Evolutionary conservation across 75 land plant species (phyloP).

Genomic region (Isoetes taiwanensis): DNA sequence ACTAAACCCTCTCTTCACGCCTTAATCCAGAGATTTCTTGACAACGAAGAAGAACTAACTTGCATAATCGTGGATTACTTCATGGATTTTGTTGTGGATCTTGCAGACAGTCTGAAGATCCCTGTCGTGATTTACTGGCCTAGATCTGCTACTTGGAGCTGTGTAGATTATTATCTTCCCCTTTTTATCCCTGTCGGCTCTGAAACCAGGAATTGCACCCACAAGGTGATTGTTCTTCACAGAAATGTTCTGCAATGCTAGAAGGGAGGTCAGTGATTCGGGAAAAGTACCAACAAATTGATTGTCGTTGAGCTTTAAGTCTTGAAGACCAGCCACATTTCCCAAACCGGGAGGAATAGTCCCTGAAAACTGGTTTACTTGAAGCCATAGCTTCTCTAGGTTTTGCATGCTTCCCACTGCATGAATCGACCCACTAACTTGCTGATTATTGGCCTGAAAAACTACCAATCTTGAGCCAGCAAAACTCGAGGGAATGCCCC

Average conservation of each 20-base stretch:
- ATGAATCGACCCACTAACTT: too few species aligned
- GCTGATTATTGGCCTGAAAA: conserved; percentile 65
- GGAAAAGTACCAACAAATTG: conserved; percentile 55
- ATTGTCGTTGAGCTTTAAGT: conserved; percentile 52
- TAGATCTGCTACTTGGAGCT: too few species aligned
- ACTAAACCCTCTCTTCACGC: too few species aligned
- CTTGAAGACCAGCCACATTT: conserved; percentile 24
- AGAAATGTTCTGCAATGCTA: conserved; percentile 24
- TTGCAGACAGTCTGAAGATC: too few species aligned
- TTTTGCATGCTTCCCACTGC: conserved; percentile 28
- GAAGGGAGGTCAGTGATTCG: too few species aligned
- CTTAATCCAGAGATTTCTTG: too few species aligned
- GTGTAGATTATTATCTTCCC: too few species aligned
- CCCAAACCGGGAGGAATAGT: conserved; percentile 47
- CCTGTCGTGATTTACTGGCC: too few species aligned
- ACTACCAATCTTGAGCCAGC: conserved; percentile 15
- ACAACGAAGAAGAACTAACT: too few species aligned
- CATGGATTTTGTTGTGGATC: too few species aligned
- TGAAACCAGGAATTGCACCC: conserved; percentile 48
- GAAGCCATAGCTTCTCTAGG: conserved; percentile 47
- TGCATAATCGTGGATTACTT: too few species aligned
- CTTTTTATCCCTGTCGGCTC: too few species aligned
- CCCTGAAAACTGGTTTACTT: conserved; percentile 54
- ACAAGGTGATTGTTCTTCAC: conserved; percentile 45
- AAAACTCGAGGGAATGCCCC: conserved; percentile 48